These are phyloP conservation scores for Globisporangium cylindrosporum DNA, from an alignment of 352 stramenopile genomes.

Conservation along the genomic window DNA sequence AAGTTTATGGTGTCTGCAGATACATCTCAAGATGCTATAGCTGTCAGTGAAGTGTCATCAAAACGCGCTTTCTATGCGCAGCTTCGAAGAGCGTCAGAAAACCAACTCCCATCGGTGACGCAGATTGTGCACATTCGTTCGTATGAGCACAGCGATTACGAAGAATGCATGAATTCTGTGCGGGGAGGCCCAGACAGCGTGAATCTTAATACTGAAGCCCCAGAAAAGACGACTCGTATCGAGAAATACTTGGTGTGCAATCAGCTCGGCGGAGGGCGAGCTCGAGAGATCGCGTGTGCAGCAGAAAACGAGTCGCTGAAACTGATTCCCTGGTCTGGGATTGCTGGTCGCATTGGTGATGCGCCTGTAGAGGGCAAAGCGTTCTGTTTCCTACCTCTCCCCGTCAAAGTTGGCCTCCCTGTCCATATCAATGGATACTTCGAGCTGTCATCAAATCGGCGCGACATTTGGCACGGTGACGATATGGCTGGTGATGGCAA, in stretches of 20 bases:
- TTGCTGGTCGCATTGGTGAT: constrained; percentile 72
- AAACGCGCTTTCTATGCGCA: constrained; percentile 70
- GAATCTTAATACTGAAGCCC: background rate
- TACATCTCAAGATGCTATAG: constrained; percentile 1
- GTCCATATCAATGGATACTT: constrained; percentile 95
- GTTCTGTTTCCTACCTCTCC: constrained; percentile 93
- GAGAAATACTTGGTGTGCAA: constrained; percentile 85
- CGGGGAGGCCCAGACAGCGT: background rate
- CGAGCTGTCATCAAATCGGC: constrained; percentile 88
- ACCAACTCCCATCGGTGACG: constrained; percentile 55
- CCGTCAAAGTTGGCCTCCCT: constrained; percentile 81
- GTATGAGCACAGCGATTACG: constrained; percentile 23
- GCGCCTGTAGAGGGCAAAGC: constrained; percentile 53
- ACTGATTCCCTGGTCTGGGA: constrained; percentile 86
- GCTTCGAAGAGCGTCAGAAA: constrained; percentile 35
- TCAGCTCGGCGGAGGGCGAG: constrained; percentile 77
- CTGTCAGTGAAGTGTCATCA: constrained; percentile 20
- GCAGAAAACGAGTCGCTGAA: constrained; percentile 71
- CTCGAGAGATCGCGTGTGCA: constrained; percentile 73
- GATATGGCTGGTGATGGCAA: constrained; percentile 81
- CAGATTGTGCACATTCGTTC: constrained; percentile 54
- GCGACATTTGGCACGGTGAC: constrained; percentile 82
- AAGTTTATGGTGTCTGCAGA: constrained; percentile 42
- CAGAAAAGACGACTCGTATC: constrained; percentile 8
- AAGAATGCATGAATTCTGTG: constrained; percentile 5